Evolutionary conservation across 192 early-diverging fungal species (phyloP), one percentile per base, ranked within the genome.

Genomic region (Coemansia sp.): DNA sequence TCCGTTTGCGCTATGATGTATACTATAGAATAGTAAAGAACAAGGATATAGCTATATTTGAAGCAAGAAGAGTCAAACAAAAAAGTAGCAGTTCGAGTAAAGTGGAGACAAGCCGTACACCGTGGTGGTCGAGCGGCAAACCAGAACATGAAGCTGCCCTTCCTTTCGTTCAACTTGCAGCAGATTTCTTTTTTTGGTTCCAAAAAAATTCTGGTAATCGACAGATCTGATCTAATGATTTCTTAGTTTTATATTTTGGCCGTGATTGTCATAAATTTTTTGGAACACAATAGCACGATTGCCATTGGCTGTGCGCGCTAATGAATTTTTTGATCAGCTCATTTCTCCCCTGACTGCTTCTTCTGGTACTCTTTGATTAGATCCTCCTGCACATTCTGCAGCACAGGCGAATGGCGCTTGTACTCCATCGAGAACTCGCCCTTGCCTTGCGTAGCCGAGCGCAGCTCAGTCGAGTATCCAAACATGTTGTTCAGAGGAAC

Each of bases 391-490:
- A 95, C 88, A 63, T 90, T 85, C 6, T 91, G 83, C 56, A 86
- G 65, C n/a, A 92, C 95, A 38, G 91, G 86, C 47, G 86, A 81
- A 78, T 97, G 95, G 47, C 86, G 77, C 84, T 94, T 92, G 86
- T 97, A 97, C 84, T 94, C 94, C 97, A 99, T 99, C 37, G 91
- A 87, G 81, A 96, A 99, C 86, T 99, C 97, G 40, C 97, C 97
- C 88, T 97, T 99, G 61, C 97, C 96, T 83, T 96, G 90, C 18
- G 94, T 94, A 61, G 88, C 87, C 42, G 91, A 91, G 64, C 97
- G 88, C 73, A 99, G 86, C 78, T 99, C 97, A 15, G 94, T 94
- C 54, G 95, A 94, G 77, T 96, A 96, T 19, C 95, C 95, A 91
- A 99, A 99, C 97, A 99, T 99, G 63, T 94, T 93, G 82, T 99